A percentile compares a stretch with the other conserved stretches of the same genome.
Evolutionary conservation across 106 monocot species (phyloP).

Genomic region (Triglochin maritima): DNA sequence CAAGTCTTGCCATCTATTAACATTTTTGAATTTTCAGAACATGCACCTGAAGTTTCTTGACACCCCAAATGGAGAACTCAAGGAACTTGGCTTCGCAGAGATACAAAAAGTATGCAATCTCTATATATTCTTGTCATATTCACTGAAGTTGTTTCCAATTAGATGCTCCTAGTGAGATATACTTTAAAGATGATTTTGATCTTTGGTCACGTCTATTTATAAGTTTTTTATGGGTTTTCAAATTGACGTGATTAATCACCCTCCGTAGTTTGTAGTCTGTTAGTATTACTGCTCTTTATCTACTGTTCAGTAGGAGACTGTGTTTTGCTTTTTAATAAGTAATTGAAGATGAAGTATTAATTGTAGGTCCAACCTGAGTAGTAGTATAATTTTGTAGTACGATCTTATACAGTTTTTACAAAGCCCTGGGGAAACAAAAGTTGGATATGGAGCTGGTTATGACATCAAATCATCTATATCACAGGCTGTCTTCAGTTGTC

Average conservation of each 20-base stretch:
- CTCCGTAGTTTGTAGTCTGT: too few species aligned
- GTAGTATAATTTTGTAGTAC: too few species aligned
- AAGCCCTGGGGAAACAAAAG: conserved; percentile 46
- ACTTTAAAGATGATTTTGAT: too few species aligned
- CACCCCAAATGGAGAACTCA: conserved; percentile 41
- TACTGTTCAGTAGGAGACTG: too few species aligned
- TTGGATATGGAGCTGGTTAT: conserved; percentile 77
- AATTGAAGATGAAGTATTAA: too few species aligned
- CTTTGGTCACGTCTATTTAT: too few species aligned
- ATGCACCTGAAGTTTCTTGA: conserved; percentile 29
- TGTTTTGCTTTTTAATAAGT: too few species aligned
- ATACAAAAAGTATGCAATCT: conserved; percentile 33
- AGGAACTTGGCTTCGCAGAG: conserved; percentile 40
- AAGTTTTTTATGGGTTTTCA: too few species aligned
- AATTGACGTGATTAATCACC: too few species aligned
- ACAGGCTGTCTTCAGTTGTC: conserved; percentile 59
- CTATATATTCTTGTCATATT: not conserved
- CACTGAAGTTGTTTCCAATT: not conserved
- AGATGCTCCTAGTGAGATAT: too few species aligned
- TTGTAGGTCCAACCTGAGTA: too few species aligned
- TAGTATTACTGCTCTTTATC: too few species aligned
- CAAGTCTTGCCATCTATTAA: not conserved
- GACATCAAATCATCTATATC: conserved; percentile 57
- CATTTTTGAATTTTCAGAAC: conserved; percentile 34
- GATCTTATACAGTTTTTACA: conserved; percentile 40